Evolutionary conservation across 129 eudicot species (phyloP).

Genomic region (Lactuca saligna): DNA sequence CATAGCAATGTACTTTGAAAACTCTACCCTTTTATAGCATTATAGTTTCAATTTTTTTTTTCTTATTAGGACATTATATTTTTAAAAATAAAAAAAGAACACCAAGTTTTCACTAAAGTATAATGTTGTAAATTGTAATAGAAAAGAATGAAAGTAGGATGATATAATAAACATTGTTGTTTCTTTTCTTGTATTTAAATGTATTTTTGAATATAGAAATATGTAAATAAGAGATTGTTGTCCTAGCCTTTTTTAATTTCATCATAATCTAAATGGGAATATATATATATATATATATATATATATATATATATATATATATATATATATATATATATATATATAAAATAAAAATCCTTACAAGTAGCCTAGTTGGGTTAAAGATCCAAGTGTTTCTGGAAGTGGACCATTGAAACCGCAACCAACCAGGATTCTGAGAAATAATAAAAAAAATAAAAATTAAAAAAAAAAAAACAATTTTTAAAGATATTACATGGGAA

Average conservation of each 20-base stretch:
- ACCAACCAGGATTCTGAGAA: constrained; percentile 72
- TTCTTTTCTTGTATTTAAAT: neutral
- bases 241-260: no score
- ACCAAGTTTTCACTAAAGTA: neutral
- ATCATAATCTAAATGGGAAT: no score
- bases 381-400: constrained; percentile 74
- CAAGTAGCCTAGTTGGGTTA: constrained; percentile 54
- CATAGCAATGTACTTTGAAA: neutral
- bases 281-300: no score
- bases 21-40: no score
- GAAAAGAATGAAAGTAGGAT: neutral
- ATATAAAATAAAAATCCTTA: constrained; percentile 42
- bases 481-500: constrained; percentile 20
- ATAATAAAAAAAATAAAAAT: constrained; percentile 27
- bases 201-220: no score
- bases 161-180: no score
- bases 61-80: no score
- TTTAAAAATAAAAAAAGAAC: no score
- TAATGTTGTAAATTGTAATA: constrained; percentile 9
- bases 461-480: constrained; percentile 30
- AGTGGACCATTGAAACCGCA: constrained; percentile 77
- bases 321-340: no score
- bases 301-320: no score
- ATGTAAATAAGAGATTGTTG: no score
- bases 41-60: no score